Evolutionary conservation across 345 rosid species (phyloP).

Genomic region (Lepidium didymum): DNA sequence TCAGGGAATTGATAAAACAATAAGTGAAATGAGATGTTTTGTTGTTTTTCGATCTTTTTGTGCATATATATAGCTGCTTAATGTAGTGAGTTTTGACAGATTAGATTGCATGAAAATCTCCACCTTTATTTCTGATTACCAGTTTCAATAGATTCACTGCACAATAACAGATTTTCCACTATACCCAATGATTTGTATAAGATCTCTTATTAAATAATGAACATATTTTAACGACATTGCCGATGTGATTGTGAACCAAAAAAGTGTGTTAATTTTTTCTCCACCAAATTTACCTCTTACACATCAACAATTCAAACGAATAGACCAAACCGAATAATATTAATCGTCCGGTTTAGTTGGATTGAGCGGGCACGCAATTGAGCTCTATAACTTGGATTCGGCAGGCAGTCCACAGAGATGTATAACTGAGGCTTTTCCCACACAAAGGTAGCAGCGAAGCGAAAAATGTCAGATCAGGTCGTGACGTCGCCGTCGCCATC

Average conservation of each 20-base stretch:
- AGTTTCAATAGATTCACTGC: not conserved
- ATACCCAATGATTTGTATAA: not conserved
- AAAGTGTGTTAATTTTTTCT: no score
- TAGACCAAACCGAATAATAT: not conserved
- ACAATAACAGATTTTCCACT: not conserved
- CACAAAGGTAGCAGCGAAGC: not conserved
- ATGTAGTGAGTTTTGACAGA: not conserved
- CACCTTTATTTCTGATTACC: not conserved
- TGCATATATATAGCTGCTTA: not conserved
- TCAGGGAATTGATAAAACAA: not conserved
- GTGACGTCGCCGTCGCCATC: conserved; percentile 44
- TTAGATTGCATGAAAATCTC: not conserved
- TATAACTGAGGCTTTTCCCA: conserved; percentile 1
- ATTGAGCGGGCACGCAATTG: not conserved
- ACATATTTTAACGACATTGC: no score
- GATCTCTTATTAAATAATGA: no score
- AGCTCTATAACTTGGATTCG: not conserved
- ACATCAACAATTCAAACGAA: not conserved
- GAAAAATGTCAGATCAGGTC: conserved; percentile 49
- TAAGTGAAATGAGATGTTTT: not conserved
- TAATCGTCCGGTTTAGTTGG: not conserved
- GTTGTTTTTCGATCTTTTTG: not conserved
- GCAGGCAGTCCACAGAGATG: conserved; percentile 4
- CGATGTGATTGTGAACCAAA: no score
- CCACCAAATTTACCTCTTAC: no score